Evolutionary conservation across 257 asterid species (phyloP), one percentile per base, ranked within the genome.

Genomic region (Nicotiana undulata): DNA sequence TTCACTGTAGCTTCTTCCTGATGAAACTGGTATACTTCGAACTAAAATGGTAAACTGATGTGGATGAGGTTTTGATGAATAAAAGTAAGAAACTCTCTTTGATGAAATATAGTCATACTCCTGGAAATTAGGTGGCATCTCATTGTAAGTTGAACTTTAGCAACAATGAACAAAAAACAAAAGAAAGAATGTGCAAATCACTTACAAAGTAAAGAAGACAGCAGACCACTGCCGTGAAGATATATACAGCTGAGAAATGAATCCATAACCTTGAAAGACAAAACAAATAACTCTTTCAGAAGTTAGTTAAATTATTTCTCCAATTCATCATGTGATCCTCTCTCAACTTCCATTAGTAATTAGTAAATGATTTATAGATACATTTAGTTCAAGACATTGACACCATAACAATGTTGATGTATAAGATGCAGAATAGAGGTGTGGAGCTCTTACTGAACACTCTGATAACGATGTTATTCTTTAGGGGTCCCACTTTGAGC

Each of bases 171-270:
- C 79, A 81, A 63, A 70, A 37, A 55, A 64, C 1, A 76, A 59
- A 68, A 60, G 49, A 20, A 63, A 31, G 64, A 80, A 77, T 20
- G 59, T 29, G 28, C 81, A 82, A 83, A 77, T 81, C 79, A 93
- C 99, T 94, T 88, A 92, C 99, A 80, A 64, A 83, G 89, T 96
- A 96, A 83, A 96, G 99, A 86, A 90, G 94, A 88, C 90, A 96
- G 93, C 99, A 96, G 85, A 94, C 98, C 76, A 91, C 92, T 72
- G 92, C 96, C 29, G 99, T 92, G 97, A 96, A 90, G 78, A 88
- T 66, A 86, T 94, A 96, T 63, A 92, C 89, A 70, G 98, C 98
- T 81, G 88, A 85, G 87, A 93, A 96, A 90, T 96, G 99, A 87
- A 96, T 86, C 99, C 99, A 96, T 79, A 96, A 91, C 98, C 99